Base-by-base conservation (phyloP, 169 alveolate genomes). In the Eimeria falciformis region DNA sequence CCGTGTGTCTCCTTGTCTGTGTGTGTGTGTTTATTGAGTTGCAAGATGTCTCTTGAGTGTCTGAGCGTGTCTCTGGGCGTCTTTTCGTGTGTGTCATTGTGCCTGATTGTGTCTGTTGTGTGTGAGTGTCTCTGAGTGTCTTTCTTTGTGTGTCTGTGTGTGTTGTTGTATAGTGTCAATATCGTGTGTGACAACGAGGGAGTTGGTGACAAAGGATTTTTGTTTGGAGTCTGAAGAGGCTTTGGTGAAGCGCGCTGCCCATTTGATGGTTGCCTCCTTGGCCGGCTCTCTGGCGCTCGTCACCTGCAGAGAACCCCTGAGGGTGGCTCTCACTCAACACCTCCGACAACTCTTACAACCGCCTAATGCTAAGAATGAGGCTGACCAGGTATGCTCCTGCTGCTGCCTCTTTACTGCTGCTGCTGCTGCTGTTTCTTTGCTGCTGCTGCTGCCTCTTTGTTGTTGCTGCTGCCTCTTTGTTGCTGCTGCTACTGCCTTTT, bases 221-320 rank as follows among this genome's bases (percentile, higher is more conserved):
- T 98, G 99, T 89, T 95, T 96, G 82, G 99, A 99, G 95, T 95
- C 96, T 47, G 98, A 98, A 94, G 99, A 97, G 94, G 92, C 95
- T 18, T 94, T 97, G 90, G 95, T 98, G 53, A 95, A 97, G 40
- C 95, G 96, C 37, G 99, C 99, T 1, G 97, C 99, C 47, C 97
- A 97, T 68, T 92, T 96, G 83, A 97, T 98, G 97, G 98, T 97
- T 73, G 95, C 99, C 47, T 95, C 96, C 33, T 92, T 98, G 53
- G 99, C 99, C 14, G 99, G 99, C 14, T 95, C 98, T 29, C 96
- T 99, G 84, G 99, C 99, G 9, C 95, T 96, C 62, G 99, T 99
- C 58, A 98, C 99, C 21, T 97, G 99, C 83, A 95, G 98, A 75
- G 98, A 97, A 84, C 97, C 97, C 84, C 96, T 99, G 66, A 92